Conservation (phyloP, 805 yeast species). For the Tetrapisispora phaffii region DNA sequence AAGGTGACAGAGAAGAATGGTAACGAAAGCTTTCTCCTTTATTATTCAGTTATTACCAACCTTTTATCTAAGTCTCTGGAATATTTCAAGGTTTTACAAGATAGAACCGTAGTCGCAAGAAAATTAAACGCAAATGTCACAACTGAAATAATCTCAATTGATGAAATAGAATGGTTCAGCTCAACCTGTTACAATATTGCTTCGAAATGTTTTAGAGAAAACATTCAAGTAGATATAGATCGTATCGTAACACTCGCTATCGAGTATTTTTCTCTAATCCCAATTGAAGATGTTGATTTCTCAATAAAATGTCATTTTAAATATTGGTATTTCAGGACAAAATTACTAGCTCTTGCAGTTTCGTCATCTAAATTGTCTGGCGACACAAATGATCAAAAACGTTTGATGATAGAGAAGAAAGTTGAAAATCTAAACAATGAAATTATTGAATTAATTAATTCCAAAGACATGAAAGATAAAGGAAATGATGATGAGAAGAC, state of each 20-base stretch:
- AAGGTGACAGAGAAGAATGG: constrained; percentile 16
- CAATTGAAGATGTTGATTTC: constrained; percentile 14
- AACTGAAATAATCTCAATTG: constrained; percentile 15
- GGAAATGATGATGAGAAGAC: constrained; percentile 4
- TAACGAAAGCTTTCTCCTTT: neutral
- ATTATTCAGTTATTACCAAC: constrained; percentile 3
- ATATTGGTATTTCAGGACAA: constrained; percentile 19
- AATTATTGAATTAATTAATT: constrained; percentile 5
- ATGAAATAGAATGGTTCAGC: constrained; percentile 36
- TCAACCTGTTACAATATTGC: constrained; percentile 29
- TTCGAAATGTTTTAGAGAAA: constrained; percentile 17
- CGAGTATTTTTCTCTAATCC: constrained; percentile 13
- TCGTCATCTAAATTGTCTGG: neutral
- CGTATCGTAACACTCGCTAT: constrained; percentile 16
- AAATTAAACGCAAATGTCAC: neutral
- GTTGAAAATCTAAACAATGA: constrained; percentile 4
- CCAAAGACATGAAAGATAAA: constrained; percentile 5
- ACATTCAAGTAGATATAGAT: constrained; percentile 8
- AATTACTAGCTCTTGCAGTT: neutral
- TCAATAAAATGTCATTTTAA: constrained; percentile 18
- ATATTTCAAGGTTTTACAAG: constrained; percentile 9
- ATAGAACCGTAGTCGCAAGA: constrained; percentile 4
- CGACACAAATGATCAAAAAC: neutral
- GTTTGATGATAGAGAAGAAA: constrained; percentile 12
- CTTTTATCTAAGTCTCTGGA: constrained; percentile 7